Evolutionary conservation across 2,329 filamentous ascomycete genomes (phyloP), one percentile per base, ranked within the genome.

Genomic region (Xenoacremonium recifei): DNA sequence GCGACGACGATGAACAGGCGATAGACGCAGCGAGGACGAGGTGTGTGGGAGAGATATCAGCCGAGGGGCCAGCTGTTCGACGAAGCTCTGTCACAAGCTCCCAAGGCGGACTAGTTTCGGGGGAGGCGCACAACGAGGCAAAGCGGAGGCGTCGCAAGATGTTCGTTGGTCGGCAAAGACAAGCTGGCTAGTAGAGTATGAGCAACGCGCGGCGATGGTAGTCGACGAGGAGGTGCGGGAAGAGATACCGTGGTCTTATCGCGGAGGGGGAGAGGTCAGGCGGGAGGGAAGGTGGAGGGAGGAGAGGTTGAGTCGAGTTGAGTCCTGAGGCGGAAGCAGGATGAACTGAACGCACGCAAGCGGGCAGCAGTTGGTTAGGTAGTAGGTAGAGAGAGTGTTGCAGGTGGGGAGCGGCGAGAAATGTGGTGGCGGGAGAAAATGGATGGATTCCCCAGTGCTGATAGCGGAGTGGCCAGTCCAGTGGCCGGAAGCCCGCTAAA

Each of bases 81-180:
- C 51, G 48, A n/a, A 57, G 54, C 50, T 60, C 49, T 40, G 49
- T 48, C 44, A 48, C 52, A 57, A 57, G 58, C 55, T 60, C 19
- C 36, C 18, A 33, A 39, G 39, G 45, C 18, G 33, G 20, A 12
- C 5, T n/a, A 34, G 31, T n/a, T 34, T 6, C 10, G 15, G 5
- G 31, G 16, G n/a, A 12, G 31, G 35, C 5, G 20, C 21, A 27
- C 35, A 27, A 16, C 12, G 41, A 40, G 42, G 46, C 39, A 49
- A 40, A 7, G 13, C 29, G 29, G 23, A 6, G 29, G 29, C 10
- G 29, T 32, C 29, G 29, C 9, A 16, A 15, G 29, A 32, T n/a
- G n/a, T n/a, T n/a, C n/a, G n/a, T n/a, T n/a, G n/a, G n/a, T n/a
- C n/a, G n/a, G n/a, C n/a, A n/a, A n/a, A n/a, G n/a, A n/a, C n/a